Conservation (phyloP, 2,329 filamentous ascomycete species). For the Cladophialophora immunda region DNA sequence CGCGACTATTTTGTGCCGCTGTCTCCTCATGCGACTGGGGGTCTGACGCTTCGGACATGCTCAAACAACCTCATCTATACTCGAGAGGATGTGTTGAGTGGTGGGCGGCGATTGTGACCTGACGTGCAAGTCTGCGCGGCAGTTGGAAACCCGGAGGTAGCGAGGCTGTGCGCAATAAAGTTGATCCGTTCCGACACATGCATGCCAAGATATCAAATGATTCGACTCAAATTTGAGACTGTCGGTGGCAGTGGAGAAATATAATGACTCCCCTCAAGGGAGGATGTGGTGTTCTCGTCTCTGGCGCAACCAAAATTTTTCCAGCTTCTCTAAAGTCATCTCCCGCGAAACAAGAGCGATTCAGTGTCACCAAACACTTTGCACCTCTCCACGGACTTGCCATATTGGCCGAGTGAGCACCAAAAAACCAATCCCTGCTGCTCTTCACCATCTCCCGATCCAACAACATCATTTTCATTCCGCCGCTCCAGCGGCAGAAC, state of each 20-base stretch:
- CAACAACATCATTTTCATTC: constrained; percentile 16
- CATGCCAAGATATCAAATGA: constrained; percentile 35
- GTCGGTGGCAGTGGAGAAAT: constrained; percentile 24
- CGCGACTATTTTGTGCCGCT: neutral
- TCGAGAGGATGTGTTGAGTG: neutral
- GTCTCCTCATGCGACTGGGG: neutral
- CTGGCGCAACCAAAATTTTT: constrained; percentile 2
- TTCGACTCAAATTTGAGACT: constrained; percentile 12
- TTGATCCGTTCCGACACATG: constrained; percentile 23
- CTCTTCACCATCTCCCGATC: neutral
- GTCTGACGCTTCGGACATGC: constrained; percentile 21
- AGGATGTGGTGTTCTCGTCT: constrained; percentile 24
- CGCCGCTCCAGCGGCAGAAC: constrained; percentile 3
- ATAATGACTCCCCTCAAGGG: constrained; percentile 22
- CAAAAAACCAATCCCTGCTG: neutral
- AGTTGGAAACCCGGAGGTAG: neutral
- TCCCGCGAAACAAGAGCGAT: neutral
- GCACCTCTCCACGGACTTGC: neutral
- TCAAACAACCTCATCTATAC: neutral
- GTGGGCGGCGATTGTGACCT: neutral
- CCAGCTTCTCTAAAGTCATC: neutral
- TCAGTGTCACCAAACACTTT: neutral
- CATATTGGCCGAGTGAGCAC: neutral
- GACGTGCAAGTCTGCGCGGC: neutral
- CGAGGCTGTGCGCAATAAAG: constrained; percentile 12